Evolutionary conservation across 441 rosid species (phyloP).

Genomic region (Mallotus japonicus): DNA sequence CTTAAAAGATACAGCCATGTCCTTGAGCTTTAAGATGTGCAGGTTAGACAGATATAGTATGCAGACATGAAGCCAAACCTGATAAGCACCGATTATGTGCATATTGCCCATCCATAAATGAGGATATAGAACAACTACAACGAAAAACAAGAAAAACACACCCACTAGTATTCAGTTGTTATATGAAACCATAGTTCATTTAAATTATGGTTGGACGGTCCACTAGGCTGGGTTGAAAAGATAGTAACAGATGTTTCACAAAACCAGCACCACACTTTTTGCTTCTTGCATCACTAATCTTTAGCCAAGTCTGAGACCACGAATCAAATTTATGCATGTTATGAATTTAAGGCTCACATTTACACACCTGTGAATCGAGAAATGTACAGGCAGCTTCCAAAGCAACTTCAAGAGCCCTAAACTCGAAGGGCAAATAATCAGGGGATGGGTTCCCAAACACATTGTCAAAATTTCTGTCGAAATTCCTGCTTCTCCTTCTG

Average conservation of each 20-base stretch:
- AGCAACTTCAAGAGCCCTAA: constrained; percentile 92
- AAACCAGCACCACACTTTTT: neutral
- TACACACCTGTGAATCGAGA: constrained; percentile 96
- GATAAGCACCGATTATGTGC: neutral
- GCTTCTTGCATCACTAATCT: neutral
- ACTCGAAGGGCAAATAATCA: constrained; percentile 97
- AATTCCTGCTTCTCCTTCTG: constrained; percentile 62
- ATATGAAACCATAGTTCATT: constrained; percentile 7
- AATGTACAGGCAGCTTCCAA: constrained; percentile 95
- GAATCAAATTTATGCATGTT: constrained; percentile 1
- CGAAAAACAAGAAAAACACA: neutral
- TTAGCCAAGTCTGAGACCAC: constrained; percentile 2
- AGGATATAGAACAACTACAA: neutral
- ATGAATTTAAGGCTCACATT: constrained; percentile 1
- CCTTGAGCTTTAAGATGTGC: neutral
- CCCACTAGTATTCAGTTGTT: neutral
- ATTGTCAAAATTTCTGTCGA: constrained; percentile 72
- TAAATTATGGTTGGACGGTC: constrained; percentile 13
- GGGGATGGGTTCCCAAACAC: constrained; percentile 68
- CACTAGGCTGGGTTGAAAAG: neutral
- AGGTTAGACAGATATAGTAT: neutral
- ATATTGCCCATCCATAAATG: constrained; percentile 3
- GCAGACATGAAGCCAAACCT: neutral
- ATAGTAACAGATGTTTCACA: neutral
- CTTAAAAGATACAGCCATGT: neutral